Percentiles rank a stretch among this genome's conserved stretches.
Evolutionary conservation across 2,329 filamentous ascomycete species (phyloP).

Genomic region (Trichoderma pleuroti): DNA sequence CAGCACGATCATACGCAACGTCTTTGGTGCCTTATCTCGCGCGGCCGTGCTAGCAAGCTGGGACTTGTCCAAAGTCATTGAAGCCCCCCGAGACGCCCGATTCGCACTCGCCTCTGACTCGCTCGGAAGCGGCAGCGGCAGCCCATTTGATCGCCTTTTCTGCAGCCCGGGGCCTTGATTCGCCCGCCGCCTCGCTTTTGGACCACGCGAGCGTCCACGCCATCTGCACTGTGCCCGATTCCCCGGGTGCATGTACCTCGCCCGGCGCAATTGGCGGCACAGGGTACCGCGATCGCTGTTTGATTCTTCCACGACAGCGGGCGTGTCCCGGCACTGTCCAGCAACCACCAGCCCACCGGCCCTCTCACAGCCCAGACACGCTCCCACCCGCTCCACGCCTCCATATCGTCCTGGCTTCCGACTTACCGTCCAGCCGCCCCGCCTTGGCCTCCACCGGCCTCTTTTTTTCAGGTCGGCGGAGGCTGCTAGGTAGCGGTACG

Average conservation of each 20-base stretch:
- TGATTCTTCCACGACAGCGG: not conserved
- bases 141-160: not conserved
- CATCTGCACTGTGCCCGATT: not conserved
- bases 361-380: not conserved
- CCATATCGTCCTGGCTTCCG: not conserved
- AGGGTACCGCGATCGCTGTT: not conserved
- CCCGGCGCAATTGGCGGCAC: not conserved
- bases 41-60: not conserved
- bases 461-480: not conserved
- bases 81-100: not conserved
- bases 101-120: not conserved
- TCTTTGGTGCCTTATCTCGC: not conserved
- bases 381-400: not conserved
- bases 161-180: not conserved
- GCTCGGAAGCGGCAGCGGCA: not conserved
- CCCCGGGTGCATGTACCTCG: not conserved
- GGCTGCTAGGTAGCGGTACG: not conserved
- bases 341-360: not conserved
- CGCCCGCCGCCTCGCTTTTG: not conserved
- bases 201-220: not conserved
- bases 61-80: not conserved
- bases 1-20: not conserved
- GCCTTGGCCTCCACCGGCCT: constrained; percentile 1
- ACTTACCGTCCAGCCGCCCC: constrained; percentile 8
- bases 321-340: not conserved